Base-by-base conservation (phyloP, 1,284 basidiomycete genomes). In the Neolentinus lepideus region DNA sequence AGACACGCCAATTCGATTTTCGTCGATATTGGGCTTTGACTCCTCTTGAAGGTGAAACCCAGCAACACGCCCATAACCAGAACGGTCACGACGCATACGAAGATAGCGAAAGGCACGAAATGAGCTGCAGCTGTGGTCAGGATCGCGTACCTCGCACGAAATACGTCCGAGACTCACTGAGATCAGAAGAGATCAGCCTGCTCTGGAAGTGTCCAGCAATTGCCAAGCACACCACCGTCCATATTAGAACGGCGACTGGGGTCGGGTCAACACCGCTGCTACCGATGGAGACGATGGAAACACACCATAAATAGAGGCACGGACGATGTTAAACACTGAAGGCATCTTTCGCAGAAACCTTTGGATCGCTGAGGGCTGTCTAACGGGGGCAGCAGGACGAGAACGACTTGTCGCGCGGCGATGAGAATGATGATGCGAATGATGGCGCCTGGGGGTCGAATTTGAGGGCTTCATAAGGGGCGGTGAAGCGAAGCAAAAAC, bases 51-150 rank as follows among this genome's bases (percentile, higher is more conserved):
- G 57, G 84, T 81, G 67, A 81, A 85, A 35, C 77, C 76, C 56
- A 87, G 75, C 88, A 92, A 76, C 54, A 80, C 70, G 50, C 81
- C 62, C 56, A 89, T 77, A 62, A 90, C 79, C 60, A 87, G 68
- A 64, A 90, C 65, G 65, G 84, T 88, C 43, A 77, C 79, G 46
- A 75, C 74, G 62, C 84, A 88, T 46, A 90, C 87, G 62, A 91
- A 91, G 65, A 91, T 80, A 56, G 88, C 84, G 63, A 90, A 88
- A 19, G 89, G 89, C 51, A 92, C 83, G 67, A 91, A 92, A 74
- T 83, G 86, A 72, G 88, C 89, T 91, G 64, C 33, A 56, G 50
- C 25, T 21, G 25, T 24, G 10, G 51, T 52, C 33, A 52, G 51
- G 12, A 33, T 26, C 16, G 27, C 21, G 27, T 24, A 6, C n/a